Percentiles rank a stretch among this genome's conserved stretches.
These are phyloP conservation scores for Testicularia cyperi DNA, from an alignment of 1,284 basidiomycete species.

Conservation along the genomic window DNA sequence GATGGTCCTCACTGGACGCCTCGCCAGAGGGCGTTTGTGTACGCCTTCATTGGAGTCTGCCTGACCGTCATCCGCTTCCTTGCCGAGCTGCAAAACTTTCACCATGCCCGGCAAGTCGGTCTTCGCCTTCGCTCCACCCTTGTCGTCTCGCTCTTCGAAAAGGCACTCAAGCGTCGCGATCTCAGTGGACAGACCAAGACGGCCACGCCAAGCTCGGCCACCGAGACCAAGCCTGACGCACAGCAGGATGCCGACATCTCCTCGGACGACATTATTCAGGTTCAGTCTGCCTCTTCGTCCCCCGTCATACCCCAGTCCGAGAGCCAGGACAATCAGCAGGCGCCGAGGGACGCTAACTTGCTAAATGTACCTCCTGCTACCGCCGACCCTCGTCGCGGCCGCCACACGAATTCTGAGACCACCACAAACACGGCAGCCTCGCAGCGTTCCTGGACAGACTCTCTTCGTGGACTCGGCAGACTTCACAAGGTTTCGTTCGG, in stretches of 20 bases:
- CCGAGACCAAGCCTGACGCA: too few species aligned
- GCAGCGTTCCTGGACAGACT: conserved; percentile 8
- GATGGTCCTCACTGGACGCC: conserved; percentile 22
- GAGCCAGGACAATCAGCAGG: too few species aligned
- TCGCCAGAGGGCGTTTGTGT: conserved; percentile 37
- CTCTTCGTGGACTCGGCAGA: background rate
- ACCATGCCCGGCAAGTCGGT: conserved; percentile 57
- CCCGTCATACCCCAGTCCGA: too few species aligned
- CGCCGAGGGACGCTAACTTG: too few species aligned
- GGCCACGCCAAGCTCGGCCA: background rate
- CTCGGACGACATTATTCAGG: too few species aligned
- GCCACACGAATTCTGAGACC: too few species aligned
- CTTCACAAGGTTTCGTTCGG: conserved; percentile 15
- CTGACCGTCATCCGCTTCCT: conserved; percentile 39
- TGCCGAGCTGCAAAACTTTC: conserved; percentile 49
- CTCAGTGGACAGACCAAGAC: conserved; percentile 25
- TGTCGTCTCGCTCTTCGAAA: conserved; percentile 54
- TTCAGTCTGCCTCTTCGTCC: too few species aligned
- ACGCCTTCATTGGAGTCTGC: conserved; percentile 32
- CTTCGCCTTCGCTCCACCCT: conserved; percentile 52
- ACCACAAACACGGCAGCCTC: too few species aligned
- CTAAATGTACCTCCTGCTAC: too few species aligned
- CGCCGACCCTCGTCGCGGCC: too few species aligned
- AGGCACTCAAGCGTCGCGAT: conserved; percentile 54
- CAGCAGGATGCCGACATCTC: too few species aligned